Base-by-base conservation (phyloP, 805 yeast genomes). In the Ogataea methanolica region DNA sequence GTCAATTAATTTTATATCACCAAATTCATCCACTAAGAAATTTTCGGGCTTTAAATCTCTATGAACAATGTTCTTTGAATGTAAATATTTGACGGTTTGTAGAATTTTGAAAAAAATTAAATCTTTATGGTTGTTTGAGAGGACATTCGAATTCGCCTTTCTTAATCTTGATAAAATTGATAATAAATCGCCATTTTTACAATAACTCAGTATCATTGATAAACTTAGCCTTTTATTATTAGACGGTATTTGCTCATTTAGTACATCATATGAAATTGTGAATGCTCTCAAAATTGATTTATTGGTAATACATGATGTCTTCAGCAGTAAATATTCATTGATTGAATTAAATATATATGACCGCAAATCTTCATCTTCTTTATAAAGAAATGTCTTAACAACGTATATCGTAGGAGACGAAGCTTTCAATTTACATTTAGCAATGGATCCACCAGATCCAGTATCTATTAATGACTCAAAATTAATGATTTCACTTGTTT, bases 21-120 rank as follows among this genome's bases (percentile, higher is more conserved):
- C 83, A 14, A 62, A 54, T 9, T 55, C 58, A 54, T 72, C 79
- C 39, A 78, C 70, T 21, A 79, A 57, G 39, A 74, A 67, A 58
- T 79, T 79, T 49, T 78, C 83, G 2, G 83, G 82, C 53, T 78
- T 78, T 40, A 78, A 60, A 52, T 78, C 83, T 22, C 82, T 54
- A 54, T 78, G 83, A 8, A 67, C 74, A 4, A 79, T 70, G 14
- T 63, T 59, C 15, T 66, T 60, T 7, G 60, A 50, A 55, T 79
- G 83, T 17, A 79, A 58, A 46, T 59, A 73, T 42, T 68, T 63
- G 21, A 77, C 77, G 0, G 74, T 80, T 39, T 65, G 62, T 16
- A 73, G 82, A 34, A 85, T 77, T 60, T 85, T 69, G n/a, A 70
- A 62, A 60, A 78, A 78, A 1, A 76, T 56, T 17, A 68, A 64